These are phyloP conservation scores for Saccharomycopsis malanga DNA, from an alignment of 805 yeast genomes.

Conservation along the genomic window DNA sequence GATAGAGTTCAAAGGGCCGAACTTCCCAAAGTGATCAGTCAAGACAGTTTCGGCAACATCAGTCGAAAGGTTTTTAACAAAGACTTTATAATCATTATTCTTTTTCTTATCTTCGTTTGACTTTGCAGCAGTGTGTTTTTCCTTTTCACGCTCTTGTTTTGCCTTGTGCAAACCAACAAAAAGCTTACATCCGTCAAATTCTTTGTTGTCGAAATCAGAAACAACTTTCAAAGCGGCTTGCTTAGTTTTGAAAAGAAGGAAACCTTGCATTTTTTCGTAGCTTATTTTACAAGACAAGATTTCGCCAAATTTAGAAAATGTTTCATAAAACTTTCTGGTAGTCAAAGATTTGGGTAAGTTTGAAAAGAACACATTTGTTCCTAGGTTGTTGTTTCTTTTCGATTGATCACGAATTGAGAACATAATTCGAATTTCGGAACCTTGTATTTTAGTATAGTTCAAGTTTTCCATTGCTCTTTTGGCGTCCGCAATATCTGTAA, in stretches of 20 bases:
- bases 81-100: conserved; percentile 23
- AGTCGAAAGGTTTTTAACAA: conserved; percentile 31
- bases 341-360: conserved; percentile 36
- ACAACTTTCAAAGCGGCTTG: conserved; percentile 32
- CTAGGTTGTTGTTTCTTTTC: conserved; percentile 35
- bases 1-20: conserved; percentile 32
- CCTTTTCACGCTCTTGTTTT: conserved; percentile 17
- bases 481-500: conserved; percentile 44
- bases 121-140: conserved; percentile 1
- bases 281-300: conserved; percentile 38
- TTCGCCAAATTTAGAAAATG: conserved; percentile 42
- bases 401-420: conserved; percentile 42
- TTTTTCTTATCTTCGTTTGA: neutral
- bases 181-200: conserved; percentile 28
- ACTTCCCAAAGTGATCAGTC: conserved; percentile 25
- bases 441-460: conserved; percentile 39
- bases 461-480: conserved; percentile 48
- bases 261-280: conserved; percentile 34
- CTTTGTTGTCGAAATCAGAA: conserved; percentile 26
- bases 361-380: conserved; percentile 45
- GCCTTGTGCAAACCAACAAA: conserved; percentile 37
- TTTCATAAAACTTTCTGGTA: conserved; percentile 41
- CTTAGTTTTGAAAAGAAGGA: conserved; percentile 32
- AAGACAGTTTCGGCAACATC: conserved; percentile 28
- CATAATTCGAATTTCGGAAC: conserved; percentile 47